Base-by-base conservation (phyloP, 345 rosid genomes). In the Populus alba region DNA sequence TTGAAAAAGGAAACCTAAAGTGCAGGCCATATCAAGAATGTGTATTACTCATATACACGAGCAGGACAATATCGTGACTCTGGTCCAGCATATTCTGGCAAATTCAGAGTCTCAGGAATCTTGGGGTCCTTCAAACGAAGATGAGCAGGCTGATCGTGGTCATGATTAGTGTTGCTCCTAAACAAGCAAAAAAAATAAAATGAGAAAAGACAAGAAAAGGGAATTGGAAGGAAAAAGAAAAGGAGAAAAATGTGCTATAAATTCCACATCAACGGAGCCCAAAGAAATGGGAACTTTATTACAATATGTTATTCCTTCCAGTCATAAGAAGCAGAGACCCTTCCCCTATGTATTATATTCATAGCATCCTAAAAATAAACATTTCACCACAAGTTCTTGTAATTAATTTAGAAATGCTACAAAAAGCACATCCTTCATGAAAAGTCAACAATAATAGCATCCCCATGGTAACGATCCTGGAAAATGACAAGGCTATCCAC, bases 91-190 rank as follows among this genome's bases (percentile, higher is more conserved):
- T 90, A 93, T 12, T 88, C 90, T 13, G 92, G 94, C 83, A 92
- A 89, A 87, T 95, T 95, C 6, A 93, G 84, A n/a, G 73, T 83
- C 75, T 91, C 91, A 12, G 97, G 97, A 76, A 92, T 81, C 79
- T 66, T 74, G 41, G 92, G 90, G 81, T 95, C 92, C 84, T 77
- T 93, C 78, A 95, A 82, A 27, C 84, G 89, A 80, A 95, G 89
- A 87, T 95, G 98, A 78, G 97, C 84, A 66, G 97, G 99, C 77
- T 95, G 99, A 81, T 95, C 94, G 73, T 93, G 99, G 71, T 91
- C 90, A 76, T 95, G 99, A 87, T 95, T 95, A 55, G 99, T 95
- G 83, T 91, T 95, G 84, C 99, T 95, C 93, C 99, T 95, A 81
- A 68, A 83, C 3, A 73, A 71, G 37, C 35, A 12, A 81, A 83